Base-by-base conservation (phyloP, 2,329 filamentous ascomycete genomes). In the Penicillium expansum region DNA sequence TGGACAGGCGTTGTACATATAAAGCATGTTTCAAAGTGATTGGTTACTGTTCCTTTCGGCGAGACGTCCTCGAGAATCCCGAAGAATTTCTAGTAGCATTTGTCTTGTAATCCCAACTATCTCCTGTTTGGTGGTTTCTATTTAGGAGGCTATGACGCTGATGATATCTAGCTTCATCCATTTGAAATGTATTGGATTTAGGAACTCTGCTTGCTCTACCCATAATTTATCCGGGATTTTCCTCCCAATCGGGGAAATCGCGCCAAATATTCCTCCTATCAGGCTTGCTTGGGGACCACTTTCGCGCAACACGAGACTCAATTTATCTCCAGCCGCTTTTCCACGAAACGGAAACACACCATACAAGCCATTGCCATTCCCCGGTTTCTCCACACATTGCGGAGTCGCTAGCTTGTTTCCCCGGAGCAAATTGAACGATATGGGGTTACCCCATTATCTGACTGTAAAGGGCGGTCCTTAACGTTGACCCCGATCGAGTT, bases 1-100 rank as follows among this genome's bases (percentile, higher is more conserved):
- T 32, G n/a, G 50, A 56, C 35, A 56, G 52, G 48, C 54, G 56
- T 58, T 67, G 64, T 65, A 67, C 60, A 67, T 64, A 67, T 63
- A 59, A 62, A 60, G 27, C 39, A 57, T 33, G 16, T 57, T 53
- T 52, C 43, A 58, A 56, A 41, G 42, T 57, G 56, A 55, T 59
- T 53, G 52, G 56, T 63, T 58, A 42, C 11, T 10, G 29, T 55
- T 51, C 20, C 38, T 32, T 32, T 44, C 33, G 29, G 32, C 18
- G 42, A 44, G 38, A 44, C n/a, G 11, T 38, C 20, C 18, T 38
- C n/a, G n/a, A 22, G 14, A 20, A 13, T 29, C 37, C 20, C 5
- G 13, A 56, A 33, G 13, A 45, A 22, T 24, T 42, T 35, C 20
- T 5, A 24, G 38, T 33, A 16, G 39, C 29, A n/a, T 6, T 48